These are phyloP conservation scores for Draba incana DNA, from an alignment of 345 rosid genomes.

Conservation along the genomic window DNA sequence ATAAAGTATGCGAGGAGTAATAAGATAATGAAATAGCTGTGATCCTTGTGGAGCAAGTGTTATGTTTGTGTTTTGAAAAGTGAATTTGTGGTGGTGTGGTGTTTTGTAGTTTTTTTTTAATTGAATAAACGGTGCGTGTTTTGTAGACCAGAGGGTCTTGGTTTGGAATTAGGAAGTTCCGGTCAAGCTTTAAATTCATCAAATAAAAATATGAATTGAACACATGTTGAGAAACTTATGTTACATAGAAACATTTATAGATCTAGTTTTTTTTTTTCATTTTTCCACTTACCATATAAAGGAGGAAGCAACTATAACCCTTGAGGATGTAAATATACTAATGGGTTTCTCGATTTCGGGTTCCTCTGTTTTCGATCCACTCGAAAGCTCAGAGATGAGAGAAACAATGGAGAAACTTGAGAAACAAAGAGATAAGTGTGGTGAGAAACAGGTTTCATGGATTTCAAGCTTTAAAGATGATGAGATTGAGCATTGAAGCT, in stretches of 20 bases:
- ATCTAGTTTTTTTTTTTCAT: no score
- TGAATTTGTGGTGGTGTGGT: not conserved
- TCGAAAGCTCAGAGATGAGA: constrained; percentile 5
- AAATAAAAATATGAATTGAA: no score
- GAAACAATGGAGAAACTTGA: constrained; percentile 18
- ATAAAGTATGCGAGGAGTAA: constrained; percentile 1
- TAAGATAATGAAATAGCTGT: not conserved
- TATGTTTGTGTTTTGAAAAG: not conserved
- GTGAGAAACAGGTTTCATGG: constrained; percentile 38
- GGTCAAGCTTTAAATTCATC: no score
- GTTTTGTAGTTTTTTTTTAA: no score
- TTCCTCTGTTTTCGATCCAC: constrained; percentile 41
- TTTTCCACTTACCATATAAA: no score
- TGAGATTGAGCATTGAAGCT: constrained; percentile 50
- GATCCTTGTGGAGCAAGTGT: not conserved
- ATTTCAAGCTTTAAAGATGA: constrained; percentile 43
- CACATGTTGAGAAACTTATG: no score
- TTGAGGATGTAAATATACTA: constrained; percentile 50
- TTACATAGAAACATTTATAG: no score
- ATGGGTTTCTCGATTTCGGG: constrained; percentile 54
- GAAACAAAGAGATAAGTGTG: not conserved
- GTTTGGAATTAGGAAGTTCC: no score
- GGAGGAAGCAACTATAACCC: constrained; percentile 50
- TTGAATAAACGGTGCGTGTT: no score
- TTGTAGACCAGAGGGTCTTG: no score